Conservation (phyloP, 768 basidiomycete genomes). For the Trametes sanguinea region DNA sequence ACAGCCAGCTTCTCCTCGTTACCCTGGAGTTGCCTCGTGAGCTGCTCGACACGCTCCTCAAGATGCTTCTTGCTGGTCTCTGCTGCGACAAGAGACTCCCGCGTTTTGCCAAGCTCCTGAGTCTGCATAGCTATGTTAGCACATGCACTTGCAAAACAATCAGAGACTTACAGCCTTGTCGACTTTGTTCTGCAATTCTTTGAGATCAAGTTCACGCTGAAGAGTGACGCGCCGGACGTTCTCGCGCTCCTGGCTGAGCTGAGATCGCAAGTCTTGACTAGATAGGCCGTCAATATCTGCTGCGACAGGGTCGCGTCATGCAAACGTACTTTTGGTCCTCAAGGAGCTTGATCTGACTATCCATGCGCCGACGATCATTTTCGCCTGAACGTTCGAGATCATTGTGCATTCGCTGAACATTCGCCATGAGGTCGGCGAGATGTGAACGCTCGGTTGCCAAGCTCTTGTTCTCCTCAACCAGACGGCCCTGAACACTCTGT, state of each 20-base stretch:
- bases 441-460: conserved; percentile 81
- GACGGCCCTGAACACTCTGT: conserved; percentile 75
- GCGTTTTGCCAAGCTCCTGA: conserved; percentile 64
- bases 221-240: conserved; percentile 68
- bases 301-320: not conserved
- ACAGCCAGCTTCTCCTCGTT: conserved; percentile 85
- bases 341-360: conserved; percentile 75
- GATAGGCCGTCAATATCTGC: not conserved
- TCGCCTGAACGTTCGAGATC: conserved; percentile 83
- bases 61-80: conserved; percentile 81
- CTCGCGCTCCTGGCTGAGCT: conserved; percentile 76
- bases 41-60: conserved; percentile 67
- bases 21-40: conserved; percentile 67
- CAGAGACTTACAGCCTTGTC: conserved; percentile 62
- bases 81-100: conserved; percentile 69
- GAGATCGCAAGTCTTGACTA: conserved; percentile 74
- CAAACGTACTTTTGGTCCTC: conserved; percentile 75
- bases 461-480: conserved; percentile 83
- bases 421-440: conserved; percentile 83
- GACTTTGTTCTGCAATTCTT: conserved; percentile 70
- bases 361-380: conserved; percentile 80
- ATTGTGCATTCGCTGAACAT: conserved; percentile 87
- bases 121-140: conserved; percentile 43
- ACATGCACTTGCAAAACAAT: not conserved
- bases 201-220: conserved; percentile 79